Evolutionary conservation across 2,329 filamentous ascomycete genomes (phyloP).

Genomic region (Trichoderma sp.): DNA sequence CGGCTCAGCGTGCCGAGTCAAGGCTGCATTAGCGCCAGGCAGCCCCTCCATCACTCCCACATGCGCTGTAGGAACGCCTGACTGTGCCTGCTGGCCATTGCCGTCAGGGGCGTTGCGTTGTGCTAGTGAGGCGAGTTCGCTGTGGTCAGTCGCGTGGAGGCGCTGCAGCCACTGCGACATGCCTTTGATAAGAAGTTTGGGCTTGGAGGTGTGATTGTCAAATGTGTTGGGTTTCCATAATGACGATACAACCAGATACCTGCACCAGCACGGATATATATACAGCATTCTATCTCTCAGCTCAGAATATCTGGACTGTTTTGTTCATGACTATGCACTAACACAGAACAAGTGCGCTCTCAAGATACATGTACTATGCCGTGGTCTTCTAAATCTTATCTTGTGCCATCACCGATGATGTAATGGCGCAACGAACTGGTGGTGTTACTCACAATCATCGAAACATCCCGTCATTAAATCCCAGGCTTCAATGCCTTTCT

Average conservation of each 20-base stretch:
- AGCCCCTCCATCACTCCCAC: not conserved
- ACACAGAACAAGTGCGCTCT: not conserved
- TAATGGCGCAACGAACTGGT: not conserved
- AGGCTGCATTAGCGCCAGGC: slow-evolving; percentile 11
- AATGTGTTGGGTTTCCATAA: no score
- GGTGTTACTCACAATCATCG: not conserved
- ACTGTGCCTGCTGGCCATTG: not conserved
- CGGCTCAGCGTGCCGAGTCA: not conserved
- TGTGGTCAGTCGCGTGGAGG: not conserved
- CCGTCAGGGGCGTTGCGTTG: not conserved
- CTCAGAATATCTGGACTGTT: not conserved
- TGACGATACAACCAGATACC: no score
- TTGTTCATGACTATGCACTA: not conserved
- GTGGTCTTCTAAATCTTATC: not conserved
- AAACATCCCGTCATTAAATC: not conserved
- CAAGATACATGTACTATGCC: not conserved
- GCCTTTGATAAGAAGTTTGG: not conserved
- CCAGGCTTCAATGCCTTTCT: not conserved
- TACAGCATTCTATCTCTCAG: not conserved
- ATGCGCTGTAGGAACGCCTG: slow-evolving; percentile 1
- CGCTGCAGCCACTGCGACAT: not conserved
- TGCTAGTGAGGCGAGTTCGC: not conserved
- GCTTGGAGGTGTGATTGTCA: not conserved
- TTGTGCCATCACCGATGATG: not conserved
- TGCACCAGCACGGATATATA: not conserved